These are phyloP conservation scores for Cladosporium sp. DNA, from an alignment of 2,329 filamentous ascomycete genomes.

Conservation along the genomic window DNA sequence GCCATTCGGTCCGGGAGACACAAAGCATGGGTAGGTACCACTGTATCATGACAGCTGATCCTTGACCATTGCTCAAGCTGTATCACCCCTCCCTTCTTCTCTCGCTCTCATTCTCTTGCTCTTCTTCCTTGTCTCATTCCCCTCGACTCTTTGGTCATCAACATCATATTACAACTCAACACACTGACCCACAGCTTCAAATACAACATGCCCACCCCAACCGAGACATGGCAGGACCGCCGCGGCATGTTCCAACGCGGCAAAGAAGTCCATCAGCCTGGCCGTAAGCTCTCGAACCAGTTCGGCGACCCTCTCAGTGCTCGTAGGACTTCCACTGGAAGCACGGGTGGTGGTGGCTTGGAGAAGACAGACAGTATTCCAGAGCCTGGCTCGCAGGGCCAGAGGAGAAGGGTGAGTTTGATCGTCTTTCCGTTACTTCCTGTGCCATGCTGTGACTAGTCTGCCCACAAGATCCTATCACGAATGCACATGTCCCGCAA, in stretches of 20 bases:
- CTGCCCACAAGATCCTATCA: neutral
- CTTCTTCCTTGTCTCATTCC: neutral
- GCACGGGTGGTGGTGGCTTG: constrained; percentile 18
- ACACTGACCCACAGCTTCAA: neutral
- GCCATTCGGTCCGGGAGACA: constrained; percentile 2
- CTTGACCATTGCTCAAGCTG: constrained; percentile 12
- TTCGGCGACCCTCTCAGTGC: constrained; percentile 14
- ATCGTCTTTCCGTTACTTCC: neutral
- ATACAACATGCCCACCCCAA: constrained; percentile 12
- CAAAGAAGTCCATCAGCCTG: constrained; percentile 36
- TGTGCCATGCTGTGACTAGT: neutral
- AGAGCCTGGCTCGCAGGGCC: constrained; percentile 4
- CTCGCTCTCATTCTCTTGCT: neutral
- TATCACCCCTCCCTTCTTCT: neutral
- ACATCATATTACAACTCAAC: neutral
- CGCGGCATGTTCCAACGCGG: constrained; percentile 37
- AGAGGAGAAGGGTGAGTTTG: constrained; percentile 23
- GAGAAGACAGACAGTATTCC: constrained; percentile 29
- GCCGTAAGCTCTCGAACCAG: constrained; percentile 22
- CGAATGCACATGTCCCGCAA: neutral
- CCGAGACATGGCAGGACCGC: constrained; percentile 32
- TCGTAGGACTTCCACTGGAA: constrained; percentile 11
- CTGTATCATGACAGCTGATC: constrained; percentile 7
- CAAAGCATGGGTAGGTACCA: constrained; percentile 9
- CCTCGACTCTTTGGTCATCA: neutral